These are phyloP conservation scores for Heritiera fomes DNA, from an alignment of 345 rosid genomes.

Conservation along the genomic window DNA sequence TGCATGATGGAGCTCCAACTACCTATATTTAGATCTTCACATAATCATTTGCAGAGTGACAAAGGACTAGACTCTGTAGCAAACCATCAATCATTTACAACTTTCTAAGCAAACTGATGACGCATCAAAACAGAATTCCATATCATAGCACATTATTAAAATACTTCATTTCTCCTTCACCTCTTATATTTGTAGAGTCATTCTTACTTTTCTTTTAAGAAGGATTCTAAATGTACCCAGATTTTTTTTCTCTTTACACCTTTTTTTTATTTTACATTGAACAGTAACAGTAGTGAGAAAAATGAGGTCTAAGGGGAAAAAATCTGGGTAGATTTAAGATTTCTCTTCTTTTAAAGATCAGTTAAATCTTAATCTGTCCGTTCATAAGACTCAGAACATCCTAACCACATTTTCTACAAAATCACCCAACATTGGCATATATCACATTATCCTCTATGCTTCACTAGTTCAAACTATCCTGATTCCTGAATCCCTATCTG, in stretches of 20 bases:
- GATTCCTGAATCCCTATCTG: not conserved
- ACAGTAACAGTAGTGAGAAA: too few relatives aligned
- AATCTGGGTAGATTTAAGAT: too few relatives aligned
- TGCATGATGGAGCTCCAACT: not conserved
- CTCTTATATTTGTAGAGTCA: not conserved
- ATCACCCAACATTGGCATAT: constrained; percentile 1
- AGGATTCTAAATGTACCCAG: too few relatives aligned
- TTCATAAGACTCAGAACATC: not conserved
- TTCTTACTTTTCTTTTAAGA: not conserved
- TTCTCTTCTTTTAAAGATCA: not conserved
- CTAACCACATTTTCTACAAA: not conserved
- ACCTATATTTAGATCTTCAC: not conserved
- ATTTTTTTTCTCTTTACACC: too few relatives aligned
- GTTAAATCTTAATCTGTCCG: not conserved
- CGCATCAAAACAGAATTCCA: not conserved
- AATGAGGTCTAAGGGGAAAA: too few relatives aligned
- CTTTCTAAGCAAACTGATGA: not conserved
- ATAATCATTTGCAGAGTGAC: not conserved
- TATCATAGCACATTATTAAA: not conserved
- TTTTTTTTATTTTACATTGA: too few relatives aligned
- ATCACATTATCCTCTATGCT: not conserved
- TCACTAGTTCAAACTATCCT: not conserved
- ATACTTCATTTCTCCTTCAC: not conserved
- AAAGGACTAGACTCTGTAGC: not conserved
- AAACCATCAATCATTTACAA: not conserved